phyloP scores from a whole-genome alignment of 139 green algal genomes.

The Pleodorina starrii region DNA sequence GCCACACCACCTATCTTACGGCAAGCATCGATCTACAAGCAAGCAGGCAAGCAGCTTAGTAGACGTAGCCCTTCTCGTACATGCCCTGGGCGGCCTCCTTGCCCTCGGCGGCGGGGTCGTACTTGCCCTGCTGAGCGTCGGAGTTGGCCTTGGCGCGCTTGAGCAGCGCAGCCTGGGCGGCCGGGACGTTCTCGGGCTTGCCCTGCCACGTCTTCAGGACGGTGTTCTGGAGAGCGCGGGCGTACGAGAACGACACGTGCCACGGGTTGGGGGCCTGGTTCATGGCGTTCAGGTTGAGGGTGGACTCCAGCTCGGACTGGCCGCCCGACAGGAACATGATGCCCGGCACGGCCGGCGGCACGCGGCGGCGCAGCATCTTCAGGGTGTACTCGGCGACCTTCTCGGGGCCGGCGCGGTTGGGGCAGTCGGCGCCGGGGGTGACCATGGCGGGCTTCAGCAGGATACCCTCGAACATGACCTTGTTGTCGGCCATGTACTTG shows the following conservation, averaged over 20 bases:
- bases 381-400: conserved; percentile 96
- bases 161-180: conserved; percentile 93
- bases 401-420: conserved; percentile 80
- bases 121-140: conserved; percentile 96
- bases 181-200: conserved; percentile 89
- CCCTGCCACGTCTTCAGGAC: conserved; percentile 91
- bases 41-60: conserved; percentile 77
- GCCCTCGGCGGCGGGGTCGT: conserved; percentile 82
- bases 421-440: conserved; percentile 96
- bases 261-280: conserved; percentile 99
- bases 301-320: conserved; percentile 99
- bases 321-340: conserved; percentile 99
- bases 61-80: conserved; percentile 97
- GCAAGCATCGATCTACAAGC: too few relatives aligned
- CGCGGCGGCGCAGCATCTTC: conserved; percentile 94
- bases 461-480: conserved; percentile 99
- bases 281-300: conserved; percentile 99
- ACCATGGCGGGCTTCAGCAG: conserved; percentile 99
- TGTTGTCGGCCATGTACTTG: conserved; percentile 92
- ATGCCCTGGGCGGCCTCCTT: conserved; percentile 86
- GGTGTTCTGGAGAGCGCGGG: conserved; percentile 95
- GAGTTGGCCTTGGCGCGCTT: conserved; percentile 96
- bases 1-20: not conserved
- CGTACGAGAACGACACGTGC: conserved; percentile 99
- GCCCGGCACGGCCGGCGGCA: conserved; percentile 97